Base-by-base conservation (phyloP, 345 rosid genomes). In the Euphorbia lathyris region DNA sequence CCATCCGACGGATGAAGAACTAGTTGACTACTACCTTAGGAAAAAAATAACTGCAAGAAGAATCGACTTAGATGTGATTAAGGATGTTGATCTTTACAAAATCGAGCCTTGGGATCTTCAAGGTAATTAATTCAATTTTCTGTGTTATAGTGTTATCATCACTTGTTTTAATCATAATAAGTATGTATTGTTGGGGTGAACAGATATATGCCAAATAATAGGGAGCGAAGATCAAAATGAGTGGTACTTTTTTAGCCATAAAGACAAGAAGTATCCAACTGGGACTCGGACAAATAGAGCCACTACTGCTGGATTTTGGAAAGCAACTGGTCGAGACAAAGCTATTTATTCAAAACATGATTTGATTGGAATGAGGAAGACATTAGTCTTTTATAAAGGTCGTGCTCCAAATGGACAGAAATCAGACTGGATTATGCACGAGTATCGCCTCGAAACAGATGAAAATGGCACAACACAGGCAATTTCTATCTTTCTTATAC, bases 401-500 rank as follows among this genome's bases (percentile, higher is more conserved):
- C 73, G 82, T 7, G 82, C 82, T 23, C 82, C 82, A 13, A 75
- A 79, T 25, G 82, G 82, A 2, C 82, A 79, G 73, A 79, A 79
- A 52, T 79, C 82, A 5, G 82, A 79, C 63, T 79, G 82, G 82
- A 79, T 79, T 34, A 79, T 79, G 82, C 78, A 79, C 38, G 82
- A 79, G 42, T 79, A 75, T 38, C 72, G 77, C 63, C 76, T 72
- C 2, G 98, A 94, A 86, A 87, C 96, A 2, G 88, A 88, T 55
- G 96, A 91, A 76, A 91, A 91, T 63, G 98, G 86, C 48, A 72
- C 86, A 63, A 85, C 95, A 72, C 95, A 94, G 88, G 97, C 86
- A 87, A 82, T 86, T 65, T 10, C 40, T 38, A 0, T 58, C 22
- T 26, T 2, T 58, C 5, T 55, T 25, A 0, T 23, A 19, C 26